Base-by-base conservation (phyloP, 2,329 filamentous ascomycete species). In the Xylaria multiplex region DNA sequence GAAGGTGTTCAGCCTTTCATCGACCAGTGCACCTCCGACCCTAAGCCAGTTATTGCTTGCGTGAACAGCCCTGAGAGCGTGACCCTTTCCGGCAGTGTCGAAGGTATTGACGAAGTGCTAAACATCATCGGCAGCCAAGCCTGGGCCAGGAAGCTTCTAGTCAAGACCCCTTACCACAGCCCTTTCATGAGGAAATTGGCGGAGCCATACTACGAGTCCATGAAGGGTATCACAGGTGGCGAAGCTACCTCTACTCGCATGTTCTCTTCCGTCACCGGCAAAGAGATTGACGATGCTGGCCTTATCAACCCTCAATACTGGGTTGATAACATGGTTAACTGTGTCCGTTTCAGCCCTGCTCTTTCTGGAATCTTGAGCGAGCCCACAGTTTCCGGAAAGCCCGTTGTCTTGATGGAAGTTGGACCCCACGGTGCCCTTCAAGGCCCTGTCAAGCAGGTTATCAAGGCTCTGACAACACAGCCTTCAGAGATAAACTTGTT, bases 81-180 rank as follows among this genome's bases (percentile, higher is more conserved):
- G n/a, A 76, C 74, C 1, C 64, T 75, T 27, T 75, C 74, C n/a
- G 74, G 74, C 14, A 72, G 72, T 32, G 66, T 66, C 16, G 70
- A 70, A 19, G 77, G 71, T 1, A 70, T 79, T 13, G 70, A 74
- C 16, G 69, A 77, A 37, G 69, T 77, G 5, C 70, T 77, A 32
- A 60, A 58, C 1, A 37, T 73, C n/a, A 69, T 79, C 35, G 72
- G 77, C 42, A 64, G 64, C 35, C 65, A 77, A 19, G 74, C 72
- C 43, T 72, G 77, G 70, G 79, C 74, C 3, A 71, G 81, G 7
- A 75, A 76, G 19, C 75, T 81, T 6, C 76, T 75, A 4, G 79
- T 82, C 19, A 79, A 81, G 57, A 78, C 75, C 2, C 81, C 82
- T 0, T 84, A 82, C 65, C 82, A 84, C 70, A 81, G 80, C 0